These are phyloP conservation scores for Collybia nuda DNA, from an alignment of 768 basidiomycete genomes.

Conservation along the genomic window DNA sequence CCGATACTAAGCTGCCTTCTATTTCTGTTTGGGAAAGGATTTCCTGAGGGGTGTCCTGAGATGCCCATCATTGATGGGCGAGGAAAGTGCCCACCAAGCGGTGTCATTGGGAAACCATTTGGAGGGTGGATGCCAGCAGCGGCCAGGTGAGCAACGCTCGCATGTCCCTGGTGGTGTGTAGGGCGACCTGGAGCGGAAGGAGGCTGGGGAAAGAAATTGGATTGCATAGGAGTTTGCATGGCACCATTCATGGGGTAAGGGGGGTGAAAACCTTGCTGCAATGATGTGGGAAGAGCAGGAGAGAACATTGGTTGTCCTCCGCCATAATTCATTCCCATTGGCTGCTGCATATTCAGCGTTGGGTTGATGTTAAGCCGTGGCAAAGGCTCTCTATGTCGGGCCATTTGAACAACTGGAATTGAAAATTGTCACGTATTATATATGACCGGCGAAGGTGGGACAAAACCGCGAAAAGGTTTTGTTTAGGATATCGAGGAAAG, in stretches of 20 bases:
- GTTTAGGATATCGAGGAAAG: not conserved
- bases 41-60: constrained; percentile 26
- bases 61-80: constrained; percentile 47
- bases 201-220: constrained; percentile 55
- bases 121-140: constrained; percentile 60
- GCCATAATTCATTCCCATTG: constrained; percentile 32
- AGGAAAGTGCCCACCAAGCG: constrained; percentile 57
- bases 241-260: constrained; percentile 45
- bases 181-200: constrained; percentile 54
- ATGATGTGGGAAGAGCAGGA: constrained; percentile 58
- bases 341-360: constrained; percentile 55
- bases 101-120: constrained; percentile 55
- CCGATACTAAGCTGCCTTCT: constrained; percentile 76
- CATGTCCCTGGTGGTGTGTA: constrained; percentile 50
- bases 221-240: constrained; percentile 75
- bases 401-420: constrained; percentile 20
- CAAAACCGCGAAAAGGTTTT: not conserved
- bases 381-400: constrained; percentile 50
- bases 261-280: constrained; percentile 57
- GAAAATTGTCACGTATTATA: constrained; percentile 4
- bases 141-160: constrained; percentile 66
- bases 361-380: constrained; percentile 60
- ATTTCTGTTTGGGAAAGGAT: constrained; percentile 59
- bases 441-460: constrained; percentile 1
- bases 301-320: constrained; percentile 55